Conservation (phyloP, 768 basidiomycete genomes). For the Rhizopogon salebrosus region DNA sequence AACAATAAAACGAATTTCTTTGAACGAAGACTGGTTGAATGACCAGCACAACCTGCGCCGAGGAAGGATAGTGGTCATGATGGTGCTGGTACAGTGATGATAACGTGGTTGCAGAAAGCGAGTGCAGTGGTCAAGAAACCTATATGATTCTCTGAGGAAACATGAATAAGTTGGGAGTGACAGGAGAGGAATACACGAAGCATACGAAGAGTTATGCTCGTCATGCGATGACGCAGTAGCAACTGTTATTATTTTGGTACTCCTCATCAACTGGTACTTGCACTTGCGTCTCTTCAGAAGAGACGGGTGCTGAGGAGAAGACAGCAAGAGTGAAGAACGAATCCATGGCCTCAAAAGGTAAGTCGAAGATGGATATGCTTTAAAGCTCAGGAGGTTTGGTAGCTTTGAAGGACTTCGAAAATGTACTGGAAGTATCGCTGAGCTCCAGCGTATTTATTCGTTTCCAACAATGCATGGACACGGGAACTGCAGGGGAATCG, state of each 20-base stretch:
- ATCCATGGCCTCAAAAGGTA: background rate
- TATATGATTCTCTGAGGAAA: background rate
- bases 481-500: background rate
- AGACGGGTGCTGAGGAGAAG: background rate
- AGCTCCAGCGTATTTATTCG: background rate
- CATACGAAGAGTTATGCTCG: background rate
- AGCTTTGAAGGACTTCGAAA: background rate
- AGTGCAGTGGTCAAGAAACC: background rate
- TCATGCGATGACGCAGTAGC: slow-evolving; percentile 1
- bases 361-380: background rate
- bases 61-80: background rate
- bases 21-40: background rate
- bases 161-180: background rate
- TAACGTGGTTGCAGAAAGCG: background rate
- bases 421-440: background rate
- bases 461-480: background rate
- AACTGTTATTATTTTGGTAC: background rate
- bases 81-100: background rate
- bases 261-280: slow-evolving; percentile 1
- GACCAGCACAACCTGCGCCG: background rate
- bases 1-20: background rate
- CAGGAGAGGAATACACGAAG: background rate
- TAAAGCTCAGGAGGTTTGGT: background rate
- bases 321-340: background rate
- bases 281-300: background rate